Evolutionary conservation across 2,329 filamentous ascomycete genomes (phyloP).

Genomic region (Sporothrix phasma): DNA sequence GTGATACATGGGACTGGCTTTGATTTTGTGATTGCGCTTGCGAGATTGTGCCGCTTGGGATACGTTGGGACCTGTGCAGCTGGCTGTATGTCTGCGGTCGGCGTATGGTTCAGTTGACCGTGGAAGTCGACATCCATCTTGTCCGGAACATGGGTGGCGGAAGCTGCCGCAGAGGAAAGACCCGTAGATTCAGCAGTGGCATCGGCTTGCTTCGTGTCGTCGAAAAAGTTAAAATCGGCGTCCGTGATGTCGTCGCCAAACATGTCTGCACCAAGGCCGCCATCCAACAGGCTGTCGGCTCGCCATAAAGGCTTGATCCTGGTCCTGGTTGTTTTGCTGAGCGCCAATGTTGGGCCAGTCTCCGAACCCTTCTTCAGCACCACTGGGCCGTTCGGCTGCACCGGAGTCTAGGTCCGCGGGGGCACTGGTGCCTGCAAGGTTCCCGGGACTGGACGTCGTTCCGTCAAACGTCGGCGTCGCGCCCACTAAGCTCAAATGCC

Average conservation of each 20-base stretch:
- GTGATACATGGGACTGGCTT: not conserved
- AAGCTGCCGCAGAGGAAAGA: not conserved
- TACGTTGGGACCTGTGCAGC: too few species aligned
- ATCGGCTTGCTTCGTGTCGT: conserved; percentile 51
- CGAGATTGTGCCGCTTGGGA: not conserved
- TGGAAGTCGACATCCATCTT: conserved; percentile 10
- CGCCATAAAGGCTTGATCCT: conserved; percentile 33
- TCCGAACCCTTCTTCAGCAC: conserved; percentile 24
- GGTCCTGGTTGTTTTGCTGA: conserved; percentile 34
- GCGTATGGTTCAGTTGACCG: not conserved
- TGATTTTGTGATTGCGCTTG: not conserved
- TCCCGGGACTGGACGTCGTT: conserved; percentile 45
- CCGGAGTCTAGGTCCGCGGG: conserved; percentile 31
- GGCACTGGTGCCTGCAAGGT: conserved; percentile 26
- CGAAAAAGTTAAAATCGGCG: conserved; percentile 76
- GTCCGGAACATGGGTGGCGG: not conserved
- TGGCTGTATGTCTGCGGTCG: not conserved
- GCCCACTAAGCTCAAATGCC: conserved; percentile 43
- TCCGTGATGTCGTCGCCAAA: conserved; percentile 74
- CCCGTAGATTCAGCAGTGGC: conserved; percentile 21
- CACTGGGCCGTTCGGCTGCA: conserved; percentile 21
- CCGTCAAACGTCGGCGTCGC: conserved; percentile 49
- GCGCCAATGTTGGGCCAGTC: conserved; percentile 34
- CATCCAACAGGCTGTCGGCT: conserved; percentile 55
- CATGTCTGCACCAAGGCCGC: conserved; percentile 57